Evolutionary conservation across 805 yeast genomes (phyloP).

Genomic region (Ogataea chonburiensis): DNA sequence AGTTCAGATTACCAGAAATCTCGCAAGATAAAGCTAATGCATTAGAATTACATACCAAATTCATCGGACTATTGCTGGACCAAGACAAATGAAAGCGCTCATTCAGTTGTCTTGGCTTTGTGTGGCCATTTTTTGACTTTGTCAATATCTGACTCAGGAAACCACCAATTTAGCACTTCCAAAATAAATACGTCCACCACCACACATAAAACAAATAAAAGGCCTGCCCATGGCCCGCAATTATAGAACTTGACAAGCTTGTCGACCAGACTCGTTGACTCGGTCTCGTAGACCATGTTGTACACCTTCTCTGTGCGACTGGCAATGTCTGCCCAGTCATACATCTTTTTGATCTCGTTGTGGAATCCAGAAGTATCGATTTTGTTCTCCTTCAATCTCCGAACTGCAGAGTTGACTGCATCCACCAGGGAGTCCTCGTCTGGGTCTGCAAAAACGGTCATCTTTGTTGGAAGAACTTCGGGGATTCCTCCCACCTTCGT

Average conservation of each 20-base stretch:
- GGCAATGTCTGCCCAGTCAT: constrained; percentile 91
- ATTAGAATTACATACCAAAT: constrained; percentile 2
- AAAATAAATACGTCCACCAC: constrained; percentile 74
- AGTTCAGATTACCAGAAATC: constrained; percentile 2
- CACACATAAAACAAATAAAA: constrained; percentile 73
- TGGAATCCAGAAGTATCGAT: constrained; percentile 80
- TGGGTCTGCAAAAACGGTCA: constrained; percentile 90
- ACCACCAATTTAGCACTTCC: constrained; percentile 62
- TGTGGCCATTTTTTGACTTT: constrained; percentile 76
- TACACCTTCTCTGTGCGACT: constrained; percentile 82
- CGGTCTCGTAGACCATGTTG: constrained; percentile 37
- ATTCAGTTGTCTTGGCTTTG: constrained; percentile 1
- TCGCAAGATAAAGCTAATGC: constrained; percentile 1
- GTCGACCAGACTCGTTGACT: constrained; percentile 42
- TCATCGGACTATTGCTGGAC: constrained; percentile 2
- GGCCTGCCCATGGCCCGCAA: constrained; percentile 84
- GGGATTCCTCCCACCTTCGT: constrained; percentile 98
- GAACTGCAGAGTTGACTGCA: constrained; percentile 71
- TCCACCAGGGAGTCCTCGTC: constrained; percentile 78
- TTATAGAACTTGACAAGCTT: constrained; percentile 64
- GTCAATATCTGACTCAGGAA: constrained; percentile 72
- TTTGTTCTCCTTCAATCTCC: constrained; percentile 49
- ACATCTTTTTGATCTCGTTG: constrained; percentile 72
- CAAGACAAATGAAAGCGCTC: constrained; percentile 7
- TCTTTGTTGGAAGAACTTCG: constrained; percentile 87